These are phyloP conservation scores for Mycena rebaudengoi DNA, from an alignment of 768 basidiomycete species.

Conservation along the genomic window DNA sequence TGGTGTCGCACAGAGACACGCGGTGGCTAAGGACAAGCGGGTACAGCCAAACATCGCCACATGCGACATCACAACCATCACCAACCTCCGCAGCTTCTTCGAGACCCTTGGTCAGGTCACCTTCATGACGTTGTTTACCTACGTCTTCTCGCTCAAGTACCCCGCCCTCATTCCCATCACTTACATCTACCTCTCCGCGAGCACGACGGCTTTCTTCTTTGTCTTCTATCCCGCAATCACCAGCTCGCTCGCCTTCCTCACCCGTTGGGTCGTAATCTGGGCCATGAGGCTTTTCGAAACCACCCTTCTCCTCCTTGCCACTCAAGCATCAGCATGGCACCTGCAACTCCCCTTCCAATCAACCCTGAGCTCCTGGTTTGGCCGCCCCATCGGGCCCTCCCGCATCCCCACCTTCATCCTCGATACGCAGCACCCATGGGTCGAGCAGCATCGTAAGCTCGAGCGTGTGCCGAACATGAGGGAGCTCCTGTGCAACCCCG, in stretches of 20 bases:
- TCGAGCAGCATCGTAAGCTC: constrained; percentile 8
- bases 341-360: constrained; percentile 7
- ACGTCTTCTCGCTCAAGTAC: not conserved
- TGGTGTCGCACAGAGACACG: too few relatives aligned
- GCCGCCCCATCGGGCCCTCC: constrained; percentile 4
- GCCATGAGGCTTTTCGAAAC: constrained; percentile 8
- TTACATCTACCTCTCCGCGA: not conserved
- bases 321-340: constrained; percentile 5
- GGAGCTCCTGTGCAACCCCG: constrained; percentile 9
- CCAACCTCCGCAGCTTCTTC: not conserved
- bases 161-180: not conserved
- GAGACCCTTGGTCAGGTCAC: not conserved
- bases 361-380: constrained; percentile 8
- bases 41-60: not conserved
- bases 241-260: not conserved
- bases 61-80: not conserved
- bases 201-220: not conserved
- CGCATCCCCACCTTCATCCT: constrained; percentile 11
- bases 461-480: constrained; percentile 1
- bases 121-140: not conserved
- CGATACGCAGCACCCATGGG: constrained; percentile 11
- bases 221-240: not conserved
- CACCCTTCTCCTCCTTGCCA: constrained; percentile 1
- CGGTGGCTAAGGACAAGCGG: too few relatives aligned
- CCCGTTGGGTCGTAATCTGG: constrained; percentile 4